Base-by-base conservation (phyloP, 2,329 filamentous ascomycete species). In the Diaporthe sp. region DNA sequence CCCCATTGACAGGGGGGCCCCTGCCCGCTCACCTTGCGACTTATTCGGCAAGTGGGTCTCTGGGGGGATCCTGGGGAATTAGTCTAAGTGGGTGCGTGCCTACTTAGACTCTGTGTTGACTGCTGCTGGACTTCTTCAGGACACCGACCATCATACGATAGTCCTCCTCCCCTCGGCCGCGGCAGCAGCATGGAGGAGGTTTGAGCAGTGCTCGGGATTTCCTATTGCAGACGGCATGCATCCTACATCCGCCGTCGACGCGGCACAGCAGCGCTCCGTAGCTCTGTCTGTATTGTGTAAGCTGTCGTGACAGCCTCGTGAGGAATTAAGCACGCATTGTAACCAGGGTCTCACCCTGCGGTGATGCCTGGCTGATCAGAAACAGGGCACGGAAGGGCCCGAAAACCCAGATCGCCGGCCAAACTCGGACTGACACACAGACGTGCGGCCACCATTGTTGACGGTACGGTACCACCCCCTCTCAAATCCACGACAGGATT, bases 321-420 rank as follows among this genome's bases (percentile, higher is more conserved):
- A 68, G 46, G 65, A 53, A 42, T 28, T 15, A 53, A 53, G n/a
- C 4, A 37, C 28, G 34, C 31, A 17, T 39, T 19, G 22, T 12
- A 12, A 22, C 31, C 65, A 68, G 65, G 65, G 65, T 68, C 31
- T 34, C 31, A 68, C 65, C 65, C 31, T 68, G 65, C n/a, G 31
- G 46, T 53, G 62, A 51, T 51, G 44, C 46, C 19, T 51, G 65
- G 46, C 15, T n/a, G n/a, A 51, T 67, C 42, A 67, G 61, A 67
- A 67, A 49, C 61, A 49, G 28, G 61, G 42, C 65, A 55, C 65
- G 65, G 65, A 68, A 68, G 49, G 8, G 65, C 46, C 65, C 65
- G 65, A 65, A 25, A 19, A 68, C 37, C 65, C 65, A 53, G 46
- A 68, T 53, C 62, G 62, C 39, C 60, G 60, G 39, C 62, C 46